These are phyloP conservation scores for Fusarium sp. DNA, from an alignment of 2,329 filamentous ascomycete species.

Conservation along the genomic window DNA sequence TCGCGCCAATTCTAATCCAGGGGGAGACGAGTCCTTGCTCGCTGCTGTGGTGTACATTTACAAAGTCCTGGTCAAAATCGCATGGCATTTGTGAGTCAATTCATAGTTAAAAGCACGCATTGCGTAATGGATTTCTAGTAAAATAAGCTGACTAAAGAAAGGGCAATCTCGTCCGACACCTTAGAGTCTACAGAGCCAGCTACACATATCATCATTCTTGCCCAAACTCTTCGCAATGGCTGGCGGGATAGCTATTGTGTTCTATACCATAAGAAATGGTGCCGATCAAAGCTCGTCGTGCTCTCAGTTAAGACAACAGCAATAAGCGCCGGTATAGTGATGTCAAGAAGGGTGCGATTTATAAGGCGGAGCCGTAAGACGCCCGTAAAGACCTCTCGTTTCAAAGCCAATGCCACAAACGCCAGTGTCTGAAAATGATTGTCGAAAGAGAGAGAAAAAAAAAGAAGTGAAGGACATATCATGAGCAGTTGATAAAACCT, in stretches of 20 bases:
- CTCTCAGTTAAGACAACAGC: constrained; percentile 10
- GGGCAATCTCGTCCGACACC: constrained; percentile 37
- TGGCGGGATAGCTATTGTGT: neutral
- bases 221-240: neutral
- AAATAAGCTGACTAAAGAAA: constrained; percentile 38
- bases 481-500: constrained; percentile 29
- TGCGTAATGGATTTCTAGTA: constrained; percentile 32
- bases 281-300: constrained; percentile 1
- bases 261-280: neutral
- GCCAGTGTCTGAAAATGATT: constrained; percentile 26
- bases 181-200: constrained; percentile 39
- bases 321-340: neutral
- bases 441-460: constrained; percentile 19
- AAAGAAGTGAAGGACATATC: constrained; percentile 18
- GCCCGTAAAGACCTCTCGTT: constrained; percentile 25
- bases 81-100: neutral
- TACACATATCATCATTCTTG: constrained; percentile 31
- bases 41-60: neutral
- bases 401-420: constrained; percentile 34
- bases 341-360: constrained; percentile 19
- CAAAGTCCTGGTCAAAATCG: neutral
- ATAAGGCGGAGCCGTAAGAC: constrained; percentile 12
- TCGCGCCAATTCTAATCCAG: neutral
- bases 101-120: constrained; percentile 1
- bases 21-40: neutral